Conservation (phyloP, 768 basidiomycete genomes). For the Tubosaeta sp. region DNA sequence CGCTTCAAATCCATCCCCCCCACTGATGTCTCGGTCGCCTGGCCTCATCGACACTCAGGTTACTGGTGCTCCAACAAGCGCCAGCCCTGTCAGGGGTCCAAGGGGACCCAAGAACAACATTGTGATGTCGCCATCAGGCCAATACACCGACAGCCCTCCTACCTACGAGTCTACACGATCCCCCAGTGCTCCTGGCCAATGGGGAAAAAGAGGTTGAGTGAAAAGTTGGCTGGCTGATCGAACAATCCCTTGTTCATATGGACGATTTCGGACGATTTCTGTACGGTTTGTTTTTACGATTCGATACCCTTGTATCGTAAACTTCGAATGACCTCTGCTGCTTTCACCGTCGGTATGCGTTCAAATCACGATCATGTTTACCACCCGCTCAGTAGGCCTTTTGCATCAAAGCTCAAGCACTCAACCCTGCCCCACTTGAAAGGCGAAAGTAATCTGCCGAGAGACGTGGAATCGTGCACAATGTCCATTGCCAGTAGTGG, state of each 20-base stretch:
- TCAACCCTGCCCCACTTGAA: constrained; percentile 11
- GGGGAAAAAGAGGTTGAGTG: constrained; percentile 41
- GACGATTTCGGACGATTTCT: constrained; percentile 15
- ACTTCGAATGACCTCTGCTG: neutral
- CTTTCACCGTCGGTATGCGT: neutral
- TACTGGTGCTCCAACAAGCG: constrained; percentile 20
- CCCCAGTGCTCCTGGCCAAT: constrained; percentile 43
- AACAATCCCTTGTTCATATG: constrained; percentile 8
- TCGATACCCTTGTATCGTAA: constrained; percentile 25
- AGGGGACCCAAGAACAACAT: constrained; percentile 31
- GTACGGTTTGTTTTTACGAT: constrained; percentile 2
- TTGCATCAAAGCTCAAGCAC: too few species aligned
- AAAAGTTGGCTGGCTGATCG: neutral
- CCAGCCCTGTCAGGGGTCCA: constrained; percentile 44
- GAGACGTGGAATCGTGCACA: constrained; percentile 38
- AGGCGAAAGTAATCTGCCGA: constrained; percentile 8
- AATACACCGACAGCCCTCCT: constrained; percentile 57
- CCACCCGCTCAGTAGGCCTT: neutral
- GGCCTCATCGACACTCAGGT: constrained; percentile 38
- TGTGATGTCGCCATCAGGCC: constrained; percentile 17
- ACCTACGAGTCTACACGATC: constrained; percentile 51
- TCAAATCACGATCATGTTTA: neutral
- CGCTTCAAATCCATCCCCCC: constrained; percentile 18
- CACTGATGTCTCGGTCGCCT: constrained; percentile 34
- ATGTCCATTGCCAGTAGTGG: constrained; percentile 43